Evolutionary conservation across 2,329 filamentous ascomycete species (phyloP).

Genomic region (Lecanosticta acicola): DNA sequence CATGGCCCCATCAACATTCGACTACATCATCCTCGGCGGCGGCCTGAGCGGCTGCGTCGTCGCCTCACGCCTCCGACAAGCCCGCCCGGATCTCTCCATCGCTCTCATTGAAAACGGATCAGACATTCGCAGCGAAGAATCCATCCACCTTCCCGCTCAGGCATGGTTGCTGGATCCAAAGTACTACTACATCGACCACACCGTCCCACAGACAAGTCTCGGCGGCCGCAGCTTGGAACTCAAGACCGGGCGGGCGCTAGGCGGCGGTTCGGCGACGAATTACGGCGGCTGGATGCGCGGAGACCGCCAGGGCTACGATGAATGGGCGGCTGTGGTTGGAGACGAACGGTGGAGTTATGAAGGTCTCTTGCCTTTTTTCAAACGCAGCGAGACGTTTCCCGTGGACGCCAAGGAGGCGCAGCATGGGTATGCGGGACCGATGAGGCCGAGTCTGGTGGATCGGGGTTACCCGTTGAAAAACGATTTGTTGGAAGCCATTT

Average conservation of each 20-base stretch:
- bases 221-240: slow-evolving; percentile 1
- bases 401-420: not conserved
- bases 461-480: slow-evolving; percentile 6
- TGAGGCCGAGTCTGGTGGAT: slow-evolving; percentile 3
- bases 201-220: slow-evolving; percentile 2
- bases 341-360: slow-evolving; percentile 28
- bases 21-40: slow-evolving; percentile 80
- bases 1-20: slow-evolving; percentile 53
- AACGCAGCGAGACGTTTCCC: slow-evolving; percentile 11
- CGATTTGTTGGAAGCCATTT: slow-evolving; percentile 2
- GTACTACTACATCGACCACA: slow-evolving; percentile 1
- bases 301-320: slow-evolving; percentile 22
- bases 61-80: slow-evolving; percentile 70
- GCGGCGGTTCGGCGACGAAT: slow-evolving; percentile 6
- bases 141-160: not conserved
- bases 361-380: slow-evolving; percentile 21
- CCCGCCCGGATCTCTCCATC: slow-evolving; percentile 72
- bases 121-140: slow-evolving; percentile 63
- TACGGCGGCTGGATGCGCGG: slow-evolving; percentile 10
- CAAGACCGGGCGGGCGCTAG: slow-evolving; percentile 6
- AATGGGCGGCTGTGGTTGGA: slow-evolving; percentile 31
- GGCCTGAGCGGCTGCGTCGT: slow-evolving; percentile 82
- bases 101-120: slow-evolving; percentile 82
- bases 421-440: slow-evolving; percentile 7
- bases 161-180: slow-evolving; percentile 4